These are phyloP conservation scores for Citrullus mucosospermus DNA, from an alignment of 306 rosid species.

Conservation along the genomic window DNA sequence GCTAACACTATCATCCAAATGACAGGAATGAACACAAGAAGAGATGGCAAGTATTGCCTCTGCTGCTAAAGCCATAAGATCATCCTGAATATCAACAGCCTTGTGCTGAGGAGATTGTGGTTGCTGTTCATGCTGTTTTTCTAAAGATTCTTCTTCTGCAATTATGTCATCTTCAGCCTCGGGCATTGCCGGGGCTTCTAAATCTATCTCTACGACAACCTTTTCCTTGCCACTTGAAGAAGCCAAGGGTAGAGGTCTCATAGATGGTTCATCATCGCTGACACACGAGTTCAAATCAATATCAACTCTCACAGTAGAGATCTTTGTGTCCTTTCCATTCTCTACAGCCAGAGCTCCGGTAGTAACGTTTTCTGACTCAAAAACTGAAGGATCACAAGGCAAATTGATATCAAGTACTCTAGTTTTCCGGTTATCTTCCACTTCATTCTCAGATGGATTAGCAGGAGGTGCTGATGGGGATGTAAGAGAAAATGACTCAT, in stretches of 20 bases:
- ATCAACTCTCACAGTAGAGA: neutral
- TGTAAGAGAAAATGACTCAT: constrained; percentile 10
- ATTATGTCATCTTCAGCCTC: constrained; percentile 31
- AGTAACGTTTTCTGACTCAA: neutral
- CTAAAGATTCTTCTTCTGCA: constrained; percentile 24
- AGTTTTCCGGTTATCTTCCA: constrained; percentile 2
- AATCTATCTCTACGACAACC: constrained; percentile 41
- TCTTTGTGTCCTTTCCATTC: neutral
- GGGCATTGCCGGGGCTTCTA: constrained; percentile 49
- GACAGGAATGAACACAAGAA: constrained; percentile 10
- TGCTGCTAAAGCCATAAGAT: constrained; percentile 54
- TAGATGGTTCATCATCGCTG: constrained; percentile 10
- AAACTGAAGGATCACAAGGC: constrained; percentile 9
- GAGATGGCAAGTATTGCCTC: constrained; percentile 73
- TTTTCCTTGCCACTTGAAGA: constrained; percentile 23
- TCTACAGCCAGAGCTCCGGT: neutral
- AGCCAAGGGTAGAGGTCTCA: constrained; percentile 22
- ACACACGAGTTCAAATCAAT: constrained; percentile 15
- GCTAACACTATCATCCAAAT: constrained; percentile 17
- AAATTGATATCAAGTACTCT: constrained; percentile 11
- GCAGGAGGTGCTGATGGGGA: constrained; percentile 1
- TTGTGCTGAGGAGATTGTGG: neutral
- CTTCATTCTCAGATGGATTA: constrained; percentile 7
- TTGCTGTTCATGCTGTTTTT: constrained; percentile 27
- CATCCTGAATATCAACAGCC: constrained; percentile 32